Percentiles rank a stretch among this genome's conserved stretches.
Evolutionary conservation across 176 grass and related monocot genomes (phyloP).

Genomic region (Hordeum vulgare): MorexV3_pseudomolecules_assembly NC_058523.1:397068047-397068546

Average conservation of each 20-base stretch:
- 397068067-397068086: not conserved
- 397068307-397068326: not conserved
- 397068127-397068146: conserved; percentile 20
- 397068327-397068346: not conserved
- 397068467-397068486: conserved; percentile 22
- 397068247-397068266: not conserved
- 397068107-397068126: conserved; percentile 29
- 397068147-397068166: not conserved
- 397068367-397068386: not conserved
- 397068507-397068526: not conserved
- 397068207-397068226: not conserved
- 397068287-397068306: not conserved
- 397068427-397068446: not conserved
- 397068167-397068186: not conserved
- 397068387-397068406: conserved; percentile 28
- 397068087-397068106: conserved; percentile 9
- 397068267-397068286: not conserved
- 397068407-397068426: not conserved
- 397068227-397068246: conserved; percentile 3
- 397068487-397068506: not conserved
- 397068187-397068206: conserved; percentile 8
- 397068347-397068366: not conserved
- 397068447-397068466: not conserved
- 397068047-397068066: conserved; percentile 38
- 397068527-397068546: not conserved